Conservation (phyloP, 257 asterid genomes). For the Przewalskia tangutica region DNA sequence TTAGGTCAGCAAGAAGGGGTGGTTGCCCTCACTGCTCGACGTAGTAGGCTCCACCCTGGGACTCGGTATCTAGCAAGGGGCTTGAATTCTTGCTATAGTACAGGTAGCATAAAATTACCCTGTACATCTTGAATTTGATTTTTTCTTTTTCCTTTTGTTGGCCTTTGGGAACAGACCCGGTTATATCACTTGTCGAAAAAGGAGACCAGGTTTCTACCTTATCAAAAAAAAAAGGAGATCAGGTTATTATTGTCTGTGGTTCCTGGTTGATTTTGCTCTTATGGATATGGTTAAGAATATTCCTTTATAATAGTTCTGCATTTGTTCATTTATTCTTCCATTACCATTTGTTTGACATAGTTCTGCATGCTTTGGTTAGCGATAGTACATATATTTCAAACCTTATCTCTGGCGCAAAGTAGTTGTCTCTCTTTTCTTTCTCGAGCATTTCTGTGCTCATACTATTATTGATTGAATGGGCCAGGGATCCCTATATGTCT, state of each 20-base stretch:
- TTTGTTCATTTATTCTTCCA: neutral
- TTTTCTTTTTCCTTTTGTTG: constrained; percentile 11
- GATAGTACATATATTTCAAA: neutral
- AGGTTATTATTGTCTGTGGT: neutral
- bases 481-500: neutral
- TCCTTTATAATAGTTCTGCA: neutral
- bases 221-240: neutral
- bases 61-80: constrained; percentile 97
- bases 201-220: neutral
- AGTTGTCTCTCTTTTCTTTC: neutral
- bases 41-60: constrained; percentile 98
- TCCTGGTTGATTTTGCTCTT: neutral
- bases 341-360: neutral
- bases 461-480: neutral
- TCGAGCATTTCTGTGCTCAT: neutral
- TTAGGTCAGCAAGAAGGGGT: constrained; percentile 93
- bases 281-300: neutral
- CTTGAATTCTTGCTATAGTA: constrained; percentile 82
- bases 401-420: neutral
- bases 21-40: constrained; percentile 91
- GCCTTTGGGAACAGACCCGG: neutral
- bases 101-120: constrained; percentile 42
- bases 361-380: neutral
- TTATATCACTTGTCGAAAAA: neutral
- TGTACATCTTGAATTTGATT: neutral